A percentile compares a stretch with the other conserved stretches of the same genome.
These are phyloP conservation scores for Protea cynaroides DNA, from an alignment of 164 flowering plant species.

Conservation along the genomic window DNA sequence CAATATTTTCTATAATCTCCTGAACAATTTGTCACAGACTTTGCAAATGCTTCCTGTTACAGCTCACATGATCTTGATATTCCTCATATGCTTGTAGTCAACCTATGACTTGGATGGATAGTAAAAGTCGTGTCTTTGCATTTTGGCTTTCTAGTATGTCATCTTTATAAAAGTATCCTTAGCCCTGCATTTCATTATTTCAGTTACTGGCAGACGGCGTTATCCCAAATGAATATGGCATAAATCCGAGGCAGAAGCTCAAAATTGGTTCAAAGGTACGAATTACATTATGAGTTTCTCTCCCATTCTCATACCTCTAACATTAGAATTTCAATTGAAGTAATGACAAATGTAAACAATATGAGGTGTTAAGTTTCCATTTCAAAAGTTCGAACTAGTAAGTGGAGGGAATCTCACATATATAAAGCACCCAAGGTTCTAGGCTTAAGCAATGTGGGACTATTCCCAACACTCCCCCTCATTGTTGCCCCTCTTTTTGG, in stretches of 20 bases:
- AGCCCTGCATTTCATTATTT: slow-evolving; percentile 16
- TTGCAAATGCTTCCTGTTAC: neutral
- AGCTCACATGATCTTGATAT: neutral
- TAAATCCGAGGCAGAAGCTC: slow-evolving; percentile 85
- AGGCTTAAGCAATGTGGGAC: too few relatives aligned
- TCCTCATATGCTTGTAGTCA: neutral
- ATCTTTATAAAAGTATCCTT: neutral
- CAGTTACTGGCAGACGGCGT: slow-evolving; percentile 99
- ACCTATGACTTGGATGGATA: neutral
- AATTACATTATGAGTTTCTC: neutral
- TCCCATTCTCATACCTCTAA: neutral
- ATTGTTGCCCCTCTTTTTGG: too few relatives aligned
- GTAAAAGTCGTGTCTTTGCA: neutral
- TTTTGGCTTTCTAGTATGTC: neutral
- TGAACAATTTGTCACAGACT: neutral
- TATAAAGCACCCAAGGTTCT: too few relatives aligned
- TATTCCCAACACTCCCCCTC: too few relatives aligned
- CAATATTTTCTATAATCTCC: too few relatives aligned
- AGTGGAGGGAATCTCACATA: too few relatives aligned
- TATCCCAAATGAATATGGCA: slow-evolving; percentile 97
- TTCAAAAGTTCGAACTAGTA: too few relatives aligned
- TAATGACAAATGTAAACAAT: too few relatives aligned
- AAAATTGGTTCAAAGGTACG: slow-evolving; percentile 96
- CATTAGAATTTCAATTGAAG: neutral
- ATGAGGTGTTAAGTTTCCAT: too few relatives aligned